Evolutionary conservation across 2,329 filamentous ascomycete species (phyloP).

Genomic region (Metarhizium anisopliae): DNA sequence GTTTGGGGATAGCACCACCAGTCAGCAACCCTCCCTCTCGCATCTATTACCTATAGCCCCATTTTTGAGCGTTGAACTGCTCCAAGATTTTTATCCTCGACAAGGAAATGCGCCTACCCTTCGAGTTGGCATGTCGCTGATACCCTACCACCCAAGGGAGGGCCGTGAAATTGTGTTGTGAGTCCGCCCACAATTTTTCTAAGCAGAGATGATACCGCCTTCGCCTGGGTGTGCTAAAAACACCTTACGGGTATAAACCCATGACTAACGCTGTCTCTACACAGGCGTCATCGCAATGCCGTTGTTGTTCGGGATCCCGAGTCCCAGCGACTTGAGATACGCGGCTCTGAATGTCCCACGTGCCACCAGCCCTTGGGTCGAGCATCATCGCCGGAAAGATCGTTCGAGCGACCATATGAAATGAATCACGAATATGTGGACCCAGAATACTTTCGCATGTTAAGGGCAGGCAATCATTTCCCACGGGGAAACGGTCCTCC

Average conservation of each 20-base stretch:
- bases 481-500: slow-evolving; percentile 35
- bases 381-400: slow-evolving; percentile 35
- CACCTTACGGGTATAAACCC: not conserved
- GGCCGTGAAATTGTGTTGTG: slow-evolving; percentile 75
- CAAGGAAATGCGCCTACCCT: not conserved
- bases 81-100: not conserved
- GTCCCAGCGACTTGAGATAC: slow-evolving; percentile 78
- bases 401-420: slow-evolving; percentile 35
- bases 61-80: not conserved
- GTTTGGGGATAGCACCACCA: not conserved
- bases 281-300: slow-evolving; percentile 82
- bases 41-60: not conserved
- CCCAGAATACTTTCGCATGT: slow-evolving; percentile 92
- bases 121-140: slow-evolving; percentile 48
- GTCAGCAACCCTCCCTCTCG: not conserved
- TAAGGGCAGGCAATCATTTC: slow-evolving; percentile 48
- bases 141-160: slow-evolving; percentile 66
- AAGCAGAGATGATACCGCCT: not conserved
- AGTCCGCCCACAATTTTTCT: slow-evolving; percentile 23
- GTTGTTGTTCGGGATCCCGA: slow-evolving; percentile 84
- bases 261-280: not conserved
- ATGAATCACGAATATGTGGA: slow-evolving; percentile 61
- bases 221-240: not conserved
- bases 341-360: slow-evolving; percentile 76
- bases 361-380: slow-evolving; percentile 65